Conservation (phyloP, 257 asterid species). For the Ehretia macrophylla region DNA sequence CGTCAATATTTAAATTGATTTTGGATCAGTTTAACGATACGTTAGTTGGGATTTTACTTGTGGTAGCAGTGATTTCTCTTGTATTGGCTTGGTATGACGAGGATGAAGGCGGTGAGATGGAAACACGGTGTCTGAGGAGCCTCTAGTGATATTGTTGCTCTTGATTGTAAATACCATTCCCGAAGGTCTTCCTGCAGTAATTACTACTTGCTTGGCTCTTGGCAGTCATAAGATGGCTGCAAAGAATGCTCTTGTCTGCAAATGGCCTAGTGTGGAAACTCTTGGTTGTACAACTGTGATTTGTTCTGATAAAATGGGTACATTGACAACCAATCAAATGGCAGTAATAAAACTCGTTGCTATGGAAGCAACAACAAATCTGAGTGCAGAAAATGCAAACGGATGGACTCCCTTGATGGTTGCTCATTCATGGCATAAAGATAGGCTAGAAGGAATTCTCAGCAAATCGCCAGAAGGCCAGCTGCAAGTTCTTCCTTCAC, state of each 20-base stretch:
- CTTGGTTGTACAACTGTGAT: no score
- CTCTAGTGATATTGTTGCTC: constrained; percentile 82
- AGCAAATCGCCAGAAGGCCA: no score
- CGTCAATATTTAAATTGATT: constrained; percentile 67
- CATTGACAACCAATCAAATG: constrained; percentile 97
- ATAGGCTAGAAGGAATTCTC: no score
- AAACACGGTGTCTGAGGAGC: constrained; percentile 94
- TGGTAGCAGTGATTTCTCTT: no score
- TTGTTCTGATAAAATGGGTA: constrained; percentile 98
- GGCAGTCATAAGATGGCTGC: constrained; percentile 98
- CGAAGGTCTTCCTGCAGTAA: constrained; percentile 96
- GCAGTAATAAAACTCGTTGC: constrained; percentile 86
- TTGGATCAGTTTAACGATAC: constrained; percentile 94
- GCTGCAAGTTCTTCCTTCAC: no score
- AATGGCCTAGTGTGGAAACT: constrained; percentile 97
- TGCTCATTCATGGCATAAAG: no score
- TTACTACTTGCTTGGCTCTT: no score
- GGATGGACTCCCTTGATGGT: no score
- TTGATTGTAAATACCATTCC: constrained; percentile 98
- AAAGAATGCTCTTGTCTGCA: constrained; percentile 96
- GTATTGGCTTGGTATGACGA: no score
- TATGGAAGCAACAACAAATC: constrained; percentile 58
- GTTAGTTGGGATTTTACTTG: no score
- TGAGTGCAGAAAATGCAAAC: no score
- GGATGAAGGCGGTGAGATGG: constrained; percentile 93